These are phyloP conservation scores for Trametes pubescens DNA, from an alignment of 1,284 basidiomycete genomes.

Conservation along the genomic window DNA sequence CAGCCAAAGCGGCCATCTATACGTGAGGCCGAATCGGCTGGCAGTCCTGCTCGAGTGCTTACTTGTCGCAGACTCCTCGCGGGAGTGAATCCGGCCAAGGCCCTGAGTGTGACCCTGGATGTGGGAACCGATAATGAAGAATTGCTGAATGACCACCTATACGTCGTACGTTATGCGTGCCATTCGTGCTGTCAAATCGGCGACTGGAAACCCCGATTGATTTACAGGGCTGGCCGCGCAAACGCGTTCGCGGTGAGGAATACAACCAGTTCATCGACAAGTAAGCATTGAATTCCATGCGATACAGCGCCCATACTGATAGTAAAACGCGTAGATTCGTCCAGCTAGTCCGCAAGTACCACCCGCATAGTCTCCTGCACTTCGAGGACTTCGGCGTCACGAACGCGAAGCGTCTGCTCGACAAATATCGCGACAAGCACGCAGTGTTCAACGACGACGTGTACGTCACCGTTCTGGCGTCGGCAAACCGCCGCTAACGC, in stretches of 20 bases:
- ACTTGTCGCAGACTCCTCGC: slow-evolving; percentile 66
- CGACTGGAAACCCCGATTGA: not conserved
- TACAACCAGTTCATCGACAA: slow-evolving; percentile 78
- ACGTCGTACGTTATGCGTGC: slow-evolving; percentile 56
- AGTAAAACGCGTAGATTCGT: slow-evolving; percentile 48
- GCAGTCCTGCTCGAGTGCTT: not conserved
- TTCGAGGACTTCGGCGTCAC: slow-evolving; percentile 83
- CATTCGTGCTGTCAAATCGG: not conserved
- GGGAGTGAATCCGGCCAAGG: slow-evolving; percentile 78
- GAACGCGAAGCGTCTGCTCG: slow-evolving; percentile 78
- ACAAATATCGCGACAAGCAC: slow-evolving; percentile 71
- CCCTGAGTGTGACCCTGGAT: slow-evolving; percentile 74
- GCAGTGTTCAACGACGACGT: slow-evolving; percentile 86
- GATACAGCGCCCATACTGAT: not conserved
- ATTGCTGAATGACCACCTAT: slow-evolving; percentile 68
- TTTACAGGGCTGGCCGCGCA: slow-evolving; percentile 68
- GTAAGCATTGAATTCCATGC: slow-evolving; percentile 44
- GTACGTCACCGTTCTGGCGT: slow-evolving; percentile 42
- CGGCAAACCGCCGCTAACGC: slow-evolving; percentile 32
- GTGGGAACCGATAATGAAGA: slow-evolving; percentile 82
- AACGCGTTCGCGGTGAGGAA: slow-evolving; percentile 67
- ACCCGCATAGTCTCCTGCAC: slow-evolving; percentile 65
- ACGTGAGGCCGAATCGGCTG: slow-evolving; percentile 51
- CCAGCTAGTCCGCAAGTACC: slow-evolving; percentile 53
- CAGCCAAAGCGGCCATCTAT: slow-evolving; percentile 89